Evolutionary conservation across 2,329 filamentous ascomycete species (phyloP).

Genomic region (Fusarium mangiferae): DNA sequence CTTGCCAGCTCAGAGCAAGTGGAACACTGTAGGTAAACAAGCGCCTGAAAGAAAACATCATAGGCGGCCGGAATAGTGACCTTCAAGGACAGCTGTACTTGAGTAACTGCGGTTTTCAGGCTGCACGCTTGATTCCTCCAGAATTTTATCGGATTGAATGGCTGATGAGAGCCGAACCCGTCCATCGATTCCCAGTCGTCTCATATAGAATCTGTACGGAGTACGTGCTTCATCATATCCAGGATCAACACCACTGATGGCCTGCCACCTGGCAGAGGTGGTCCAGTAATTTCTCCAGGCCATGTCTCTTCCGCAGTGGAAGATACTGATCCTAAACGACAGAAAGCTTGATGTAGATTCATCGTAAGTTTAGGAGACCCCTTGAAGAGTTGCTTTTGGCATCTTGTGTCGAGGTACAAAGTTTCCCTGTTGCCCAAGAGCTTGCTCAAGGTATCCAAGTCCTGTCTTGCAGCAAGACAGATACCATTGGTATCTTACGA

Average conservation of each 20-base stretch:
- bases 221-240: slow-evolving; percentile 1
- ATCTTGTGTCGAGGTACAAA: not conserved
- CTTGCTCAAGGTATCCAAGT: slow-evolving; percentile 1
- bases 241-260: slow-evolving; percentile 29
- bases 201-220: not conserved
- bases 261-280: slow-evolving; percentile 40
- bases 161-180: slow-evolving; percentile 3
- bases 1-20: slow-evolving; percentile 7
- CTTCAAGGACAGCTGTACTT: slow-evolving; percentile 10
- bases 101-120: slow-evolving; percentile 8
- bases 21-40: slow-evolving; percentile 29
- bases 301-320: not conserved
- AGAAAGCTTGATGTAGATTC: not conserved
- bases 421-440: not conserved
- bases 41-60: slow-evolving; percentile 28
- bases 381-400: not conserved
- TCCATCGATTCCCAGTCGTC: not conserved
- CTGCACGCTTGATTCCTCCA: not conserved
- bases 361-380: not conserved
- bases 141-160: not conserved
- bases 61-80: slow-evolving; percentile 21
- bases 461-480: slow-evolving; percentile 5
- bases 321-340: not conserved
- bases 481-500: slow-evolving; percentile 20
- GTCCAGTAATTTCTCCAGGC: slow-evolving; percentile 32